phyloP scores from a whole-genome alignment of 257 asterid genomes.

The Cordia subcordata region DNA sequence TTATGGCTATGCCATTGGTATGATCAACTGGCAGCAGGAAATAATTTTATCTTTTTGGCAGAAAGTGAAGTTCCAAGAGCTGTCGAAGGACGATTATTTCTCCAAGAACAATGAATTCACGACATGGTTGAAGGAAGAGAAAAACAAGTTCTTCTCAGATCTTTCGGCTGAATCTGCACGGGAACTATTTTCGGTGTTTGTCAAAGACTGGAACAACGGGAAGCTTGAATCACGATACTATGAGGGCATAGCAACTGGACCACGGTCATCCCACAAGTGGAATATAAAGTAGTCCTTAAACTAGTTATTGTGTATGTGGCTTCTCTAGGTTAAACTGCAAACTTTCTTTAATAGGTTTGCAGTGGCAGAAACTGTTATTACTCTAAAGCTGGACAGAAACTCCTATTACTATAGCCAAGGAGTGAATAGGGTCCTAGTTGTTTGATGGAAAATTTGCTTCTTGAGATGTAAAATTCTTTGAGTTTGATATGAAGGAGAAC shows the following conservation, averaged over 20 bases:
- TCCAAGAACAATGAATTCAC: conserved; percentile 87
- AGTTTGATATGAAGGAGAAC: not conserved
- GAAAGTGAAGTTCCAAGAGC: conserved; percentile 56
- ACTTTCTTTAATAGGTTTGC: too few relatives aligned
- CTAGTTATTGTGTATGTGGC: not conserved
- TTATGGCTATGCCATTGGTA: conserved; percentile 4
- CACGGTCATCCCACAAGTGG: conserved; percentile 84
- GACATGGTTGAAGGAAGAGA: conserved; percentile 85
- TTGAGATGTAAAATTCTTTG: not conserved
- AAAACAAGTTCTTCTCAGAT: conserved; percentile 54
- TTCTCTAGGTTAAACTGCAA: not conserved
- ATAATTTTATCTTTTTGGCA: conserved; percentile 20
- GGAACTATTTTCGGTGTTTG: conserved; percentile 54
- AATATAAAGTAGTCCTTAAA: conserved; percentile 41
- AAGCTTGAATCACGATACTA: conserved; percentile 67
- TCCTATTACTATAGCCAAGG: not conserved
- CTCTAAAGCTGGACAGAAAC: too few relatives aligned
- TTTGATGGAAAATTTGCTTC: not conserved
- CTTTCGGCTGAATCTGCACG: conserved; percentile 75
- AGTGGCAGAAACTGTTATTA: too few relatives aligned
- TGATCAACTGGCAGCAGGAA: not conserved
- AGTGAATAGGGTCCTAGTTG: not conserved
- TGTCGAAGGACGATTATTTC: conserved; percentile 79
- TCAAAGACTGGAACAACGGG: conserved; percentile 65
- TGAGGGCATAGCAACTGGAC: conserved; percentile 74